Percentiles rank a stretch among this genome's conserved stretches.
phyloP scores from a whole-genome alignment of 2,329 filamentous ascomycete genomes.

The Monosporascus sp. region DNA sequence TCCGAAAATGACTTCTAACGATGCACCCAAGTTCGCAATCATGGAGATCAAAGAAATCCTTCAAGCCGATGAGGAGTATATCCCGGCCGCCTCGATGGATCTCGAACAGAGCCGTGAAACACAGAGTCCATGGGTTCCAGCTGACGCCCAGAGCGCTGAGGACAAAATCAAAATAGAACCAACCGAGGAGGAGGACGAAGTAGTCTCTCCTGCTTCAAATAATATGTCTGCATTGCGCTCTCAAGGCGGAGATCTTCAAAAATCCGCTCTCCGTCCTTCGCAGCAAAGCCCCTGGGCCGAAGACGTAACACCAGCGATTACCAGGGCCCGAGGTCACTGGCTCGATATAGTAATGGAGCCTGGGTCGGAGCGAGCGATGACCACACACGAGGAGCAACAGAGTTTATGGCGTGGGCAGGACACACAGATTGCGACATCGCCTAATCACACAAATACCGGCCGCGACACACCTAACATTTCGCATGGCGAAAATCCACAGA shows the following conservation, averaged over 20 bases:
- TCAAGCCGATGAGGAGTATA: neutral
- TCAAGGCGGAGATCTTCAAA: conserved; percentile 3
- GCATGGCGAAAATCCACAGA: too few relatives aligned
- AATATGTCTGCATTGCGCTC: conserved; percentile 2
- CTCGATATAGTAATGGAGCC: neutral
- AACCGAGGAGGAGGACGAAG: conserved; percentile 2
- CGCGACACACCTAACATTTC: neutral
- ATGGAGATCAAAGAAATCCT: conserved; percentile 2
- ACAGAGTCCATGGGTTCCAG: conserved; percentile 23
- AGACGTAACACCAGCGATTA: conserved; percentile 2
- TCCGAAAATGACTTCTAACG: neutral
- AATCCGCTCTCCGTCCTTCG: conserved; percentile 13
- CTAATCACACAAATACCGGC: neutral
- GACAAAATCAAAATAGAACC: conserved; percentile 10
- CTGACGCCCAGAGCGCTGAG: conserved; percentile 3
- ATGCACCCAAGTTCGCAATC: neutral
- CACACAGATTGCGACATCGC: neutral
- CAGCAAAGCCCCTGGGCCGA: conserved; percentile 26
- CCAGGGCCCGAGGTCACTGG: neutral
- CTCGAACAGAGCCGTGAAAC: conserved; percentile 1
- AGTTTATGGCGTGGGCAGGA: neutral
- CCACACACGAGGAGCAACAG: neutral
- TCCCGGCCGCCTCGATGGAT: neutral
- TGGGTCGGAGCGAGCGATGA: neutral
- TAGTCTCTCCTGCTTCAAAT: neutral